Conservation (phyloP, 1,284 basidiomycete species). For the Athelia psychrophila region DNA sequence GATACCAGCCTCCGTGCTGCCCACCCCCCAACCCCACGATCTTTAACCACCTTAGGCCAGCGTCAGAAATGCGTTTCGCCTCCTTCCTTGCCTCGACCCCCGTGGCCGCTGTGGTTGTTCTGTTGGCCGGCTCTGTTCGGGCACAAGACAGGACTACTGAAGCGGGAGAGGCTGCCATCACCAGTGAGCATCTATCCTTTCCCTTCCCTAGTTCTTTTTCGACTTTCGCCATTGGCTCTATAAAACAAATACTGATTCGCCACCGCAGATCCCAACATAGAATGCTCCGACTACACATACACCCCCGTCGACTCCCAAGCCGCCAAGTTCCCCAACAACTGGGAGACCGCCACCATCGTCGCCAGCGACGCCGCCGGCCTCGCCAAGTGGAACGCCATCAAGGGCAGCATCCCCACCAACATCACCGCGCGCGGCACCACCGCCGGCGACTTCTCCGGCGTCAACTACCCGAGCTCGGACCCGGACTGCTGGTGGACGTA, state of each 20-base stretch:
- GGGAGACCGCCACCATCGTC: slow-evolving; percentile 42
- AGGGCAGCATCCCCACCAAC: slow-evolving; percentile 24
- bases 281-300: slow-evolving; percentile 42
- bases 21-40: too few relatives aligned
- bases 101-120: neutral
- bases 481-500: slow-evolving; percentile 50
- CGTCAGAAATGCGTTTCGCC: neutral
- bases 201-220: too few relatives aligned
- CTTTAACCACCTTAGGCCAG: too few relatives aligned
- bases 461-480: slow-evolving; percentile 10
- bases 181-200: neutral
- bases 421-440: slow-evolving; percentile 35
- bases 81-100: neutral
- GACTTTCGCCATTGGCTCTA: too few relatives aligned
- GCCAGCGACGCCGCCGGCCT: slow-evolving; percentile 43
- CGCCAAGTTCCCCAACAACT: slow-evolving; percentile 43
- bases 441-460: slow-evolving; percentile 31
- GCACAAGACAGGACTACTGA: neutral
- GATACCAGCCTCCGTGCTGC: too few relatives aligned
- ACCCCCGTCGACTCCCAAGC: slow-evolving; percentile 37
- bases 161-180: neutral
- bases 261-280: slow-evolving; percentile 11
- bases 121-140: neutral
- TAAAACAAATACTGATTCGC: too few relatives aligned
- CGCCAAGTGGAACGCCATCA: slow-evolving; percentile 32